Percentiles rank a stretch among this genome's conserved stretches.
Conservation (phyloP, 2,329 filamentous ascomycete species). For the Alternaria solani region DNA sequence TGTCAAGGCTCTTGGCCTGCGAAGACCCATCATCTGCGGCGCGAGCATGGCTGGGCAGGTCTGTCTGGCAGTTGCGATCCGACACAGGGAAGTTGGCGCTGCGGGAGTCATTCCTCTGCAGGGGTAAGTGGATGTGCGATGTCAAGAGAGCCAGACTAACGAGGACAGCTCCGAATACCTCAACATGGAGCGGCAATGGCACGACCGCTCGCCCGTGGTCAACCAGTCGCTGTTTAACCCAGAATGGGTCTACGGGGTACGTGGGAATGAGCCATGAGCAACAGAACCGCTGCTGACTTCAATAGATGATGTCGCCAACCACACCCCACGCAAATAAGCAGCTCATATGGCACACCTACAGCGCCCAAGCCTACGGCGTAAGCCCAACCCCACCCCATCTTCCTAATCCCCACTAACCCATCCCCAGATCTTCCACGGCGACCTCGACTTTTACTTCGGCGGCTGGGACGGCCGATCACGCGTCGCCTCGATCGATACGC, state of each 20-base stretch:
- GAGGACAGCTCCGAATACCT: conserved; percentile 49
- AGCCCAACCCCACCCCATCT: not conserved
- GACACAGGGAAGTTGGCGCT: conserved; percentile 57
- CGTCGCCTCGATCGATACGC: conserved; percentile 56
- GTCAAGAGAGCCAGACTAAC: conserved; percentile 29
- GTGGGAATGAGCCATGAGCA: not conserved
- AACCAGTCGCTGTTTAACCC: conserved; percentile 60
- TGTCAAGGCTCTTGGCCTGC: conserved; percentile 54
- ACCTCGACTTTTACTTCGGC: conserved; percentile 62
- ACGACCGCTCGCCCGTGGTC: conserved; percentile 57
- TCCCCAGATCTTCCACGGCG: conserved; percentile 59
- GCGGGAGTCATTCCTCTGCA: conserved; percentile 59
- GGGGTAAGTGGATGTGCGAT: conserved; percentile 37
- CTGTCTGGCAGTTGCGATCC: conserved; percentile 58
- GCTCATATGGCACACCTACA: conserved; percentile 61
- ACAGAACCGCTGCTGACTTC: conserved; percentile 4
- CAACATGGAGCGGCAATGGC: conserved; percentile 55
- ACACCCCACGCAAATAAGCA: conserved; percentile 56
- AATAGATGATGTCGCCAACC: conserved; percentile 57
- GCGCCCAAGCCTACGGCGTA: conserved; percentile 58
- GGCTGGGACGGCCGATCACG: conserved; percentile 59
- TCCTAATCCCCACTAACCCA: not conserved
- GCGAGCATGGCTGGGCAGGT: conserved; percentile 62
- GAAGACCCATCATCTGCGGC: conserved; percentile 59
- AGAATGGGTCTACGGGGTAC: conserved; percentile 59